Percentiles rank a stretch among this genome's conserved stretches.
Conservation (phyloP, 2,329 filamentous ascomycete species). For the Exophiala sp. region DNA sequence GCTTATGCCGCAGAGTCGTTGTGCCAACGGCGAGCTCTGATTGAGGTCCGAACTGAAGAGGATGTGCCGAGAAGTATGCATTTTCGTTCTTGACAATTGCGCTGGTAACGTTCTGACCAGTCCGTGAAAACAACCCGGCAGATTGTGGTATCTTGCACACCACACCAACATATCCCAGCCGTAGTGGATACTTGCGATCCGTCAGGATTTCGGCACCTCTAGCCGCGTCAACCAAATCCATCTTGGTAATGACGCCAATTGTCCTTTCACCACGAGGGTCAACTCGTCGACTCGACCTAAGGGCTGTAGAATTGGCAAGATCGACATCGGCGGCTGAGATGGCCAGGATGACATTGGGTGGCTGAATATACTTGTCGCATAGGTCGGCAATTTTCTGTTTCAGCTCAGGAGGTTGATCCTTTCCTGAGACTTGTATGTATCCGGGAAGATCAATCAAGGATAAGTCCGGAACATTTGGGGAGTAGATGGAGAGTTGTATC, state of each 20-base stretch:
- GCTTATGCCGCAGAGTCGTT: slow-evolving; percentile 81
- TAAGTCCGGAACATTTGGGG: slow-evolving; percentile 88
- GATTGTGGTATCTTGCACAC: slow-evolving; percentile 75
- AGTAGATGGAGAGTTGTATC: slow-evolving; percentile 93
- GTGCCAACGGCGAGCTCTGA: slow-evolving; percentile 77
- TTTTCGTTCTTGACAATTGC: slow-evolving; percentile 86
- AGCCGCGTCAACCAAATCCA: slow-evolving; percentile 87
- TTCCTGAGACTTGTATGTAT: slow-evolving; percentile 92
- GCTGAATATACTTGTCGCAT: slow-evolving; percentile 96
- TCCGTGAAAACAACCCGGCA: slow-evolving; percentile 74
- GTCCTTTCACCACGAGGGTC: slow-evolving; percentile 93
- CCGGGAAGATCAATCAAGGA: slow-evolving; percentile 95
- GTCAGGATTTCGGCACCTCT: slow-evolving; percentile 75
- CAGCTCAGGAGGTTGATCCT: slow-evolving; percentile 83
- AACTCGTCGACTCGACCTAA: slow-evolving; percentile 83
- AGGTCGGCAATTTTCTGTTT: slow-evolving; percentile 95
- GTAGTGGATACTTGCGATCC: slow-evolving; percentile 88
- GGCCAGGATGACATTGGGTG: slow-evolving; percentile 92
- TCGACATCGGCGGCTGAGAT: slow-evolving; percentile 98
- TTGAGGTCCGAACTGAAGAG: slow-evolving; percentile 71
- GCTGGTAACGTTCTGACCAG: slow-evolving; percentile 71
- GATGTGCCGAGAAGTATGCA: slow-evolving; percentile 79
- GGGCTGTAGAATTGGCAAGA: slow-evolving; percentile 88
- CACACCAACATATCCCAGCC: slow-evolving; percentile 95
- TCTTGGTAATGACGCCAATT: slow-evolving; percentile 98